Evolutionary conservation across 495 filamentous ascomycete species (phyloP), one percentile per base, ranked within the genome.

Genomic region (Tuber brumale): DNA sequence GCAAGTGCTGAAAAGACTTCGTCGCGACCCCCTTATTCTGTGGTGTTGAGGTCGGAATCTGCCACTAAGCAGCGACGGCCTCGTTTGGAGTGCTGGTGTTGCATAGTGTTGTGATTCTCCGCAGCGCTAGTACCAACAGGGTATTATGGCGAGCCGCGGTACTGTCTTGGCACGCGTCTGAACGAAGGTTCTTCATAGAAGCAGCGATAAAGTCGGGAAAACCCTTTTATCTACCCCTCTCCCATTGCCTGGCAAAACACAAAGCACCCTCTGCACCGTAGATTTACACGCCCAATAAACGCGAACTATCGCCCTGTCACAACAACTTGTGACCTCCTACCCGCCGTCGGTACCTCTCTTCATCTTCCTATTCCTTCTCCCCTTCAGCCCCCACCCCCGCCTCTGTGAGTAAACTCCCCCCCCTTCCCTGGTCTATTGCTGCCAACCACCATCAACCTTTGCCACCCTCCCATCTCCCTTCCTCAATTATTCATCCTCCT

Each of bases 21-120:
- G 78, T 80, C 78, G 73, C 77, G 78, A 80, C 78, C 78, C 78
- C 57, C 78, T 80, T 79, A 75, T 80, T 74, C 76, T 76, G 78
- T 80, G 79, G 79, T 80, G 79, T 80, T 79, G 79, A 80, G 77
- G 79, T 80, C 79, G 79, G 74, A 80, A 76, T 80, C 76, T 80
- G 77, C 78, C 78, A 80, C 78, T 80, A 80, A 80, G 78, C 78
- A 80, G 70, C 57, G 27, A 66, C n/a, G 75, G 78, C 78, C 78
- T 79, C 79, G 78, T 79, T 79, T 80, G 78, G 78, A 70, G 57
- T 66, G 57, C 57, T 66, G 74, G 76, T 79, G 78, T 79, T 79
- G 77, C 78, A 80, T 80, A 66, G 57, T 80, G 70, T 79, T 78
- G 76, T 76, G 74, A 74, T 66, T 66, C 57, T n/a, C n/a, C 14